These are phyloP conservation scores for Trifolium repens DNA, from an alignment of 306 rosid genomes.

Conservation along the genomic window DNA sequence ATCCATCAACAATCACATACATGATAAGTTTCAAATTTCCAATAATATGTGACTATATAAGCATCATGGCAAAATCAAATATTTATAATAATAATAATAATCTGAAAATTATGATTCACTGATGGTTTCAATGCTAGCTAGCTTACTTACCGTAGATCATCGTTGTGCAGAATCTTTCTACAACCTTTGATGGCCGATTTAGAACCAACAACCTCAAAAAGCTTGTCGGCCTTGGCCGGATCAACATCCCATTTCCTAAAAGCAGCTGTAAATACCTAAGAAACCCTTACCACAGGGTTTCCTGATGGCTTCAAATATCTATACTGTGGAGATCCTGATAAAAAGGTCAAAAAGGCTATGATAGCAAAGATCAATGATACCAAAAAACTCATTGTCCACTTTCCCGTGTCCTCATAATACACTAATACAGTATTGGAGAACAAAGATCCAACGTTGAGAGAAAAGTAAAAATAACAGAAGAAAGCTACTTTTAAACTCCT, in stretches of 20 bases:
- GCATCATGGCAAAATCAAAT: no score
- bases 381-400: conserved; percentile 64
- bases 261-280: conserved; percentile 56
- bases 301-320: conserved; percentile 59
- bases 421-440: conserved; percentile 67
- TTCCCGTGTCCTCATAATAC: conserved; percentile 62
- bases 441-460: conserved; percentile 63
- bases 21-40: not conserved
- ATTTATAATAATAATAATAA: no score
- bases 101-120: no score
- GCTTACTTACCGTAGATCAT: conserved; percentile 48
- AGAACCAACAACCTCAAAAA: conserved; percentile 56
- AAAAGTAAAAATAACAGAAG: conserved; percentile 66
- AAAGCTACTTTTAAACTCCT: conserved; percentile 52
- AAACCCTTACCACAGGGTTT: conserved; percentile 62
- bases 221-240: conserved; percentile 45
- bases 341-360: conserved; percentile 50
- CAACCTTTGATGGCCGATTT: conserved; percentile 69
- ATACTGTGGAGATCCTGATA: conserved; percentile 55
- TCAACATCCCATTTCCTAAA: conserved; percentile 44
- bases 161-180: conserved; percentile 58
- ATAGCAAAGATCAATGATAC: conserved; percentile 57
- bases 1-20: not conserved
- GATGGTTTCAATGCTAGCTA: no score
- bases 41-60: no score